Evolutionary conservation across 345 rosid species (phyloP).

Genomic region (Bruguiera sexangula): DNA sequence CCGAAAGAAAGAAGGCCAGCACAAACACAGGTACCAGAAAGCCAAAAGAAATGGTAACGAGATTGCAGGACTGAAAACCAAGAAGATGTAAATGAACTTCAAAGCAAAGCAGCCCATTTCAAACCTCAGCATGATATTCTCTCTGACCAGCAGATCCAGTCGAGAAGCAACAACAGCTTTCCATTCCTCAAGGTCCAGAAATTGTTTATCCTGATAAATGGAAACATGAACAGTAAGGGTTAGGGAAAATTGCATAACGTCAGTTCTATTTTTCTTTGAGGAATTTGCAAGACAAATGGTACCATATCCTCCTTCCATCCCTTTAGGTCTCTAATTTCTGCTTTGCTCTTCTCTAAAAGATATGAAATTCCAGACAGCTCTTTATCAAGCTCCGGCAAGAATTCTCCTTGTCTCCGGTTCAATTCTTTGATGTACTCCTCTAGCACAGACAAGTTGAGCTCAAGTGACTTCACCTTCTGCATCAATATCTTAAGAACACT

Average conservation of each 20-base stretch:
- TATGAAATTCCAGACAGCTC: slow-evolving; percentile 49
- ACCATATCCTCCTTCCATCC: slow-evolving; percentile 70
- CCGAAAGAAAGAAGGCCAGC: too few relatives aligned
- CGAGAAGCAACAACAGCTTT: slow-evolving; percentile 51
- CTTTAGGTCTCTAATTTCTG: slow-evolving; percentile 49
- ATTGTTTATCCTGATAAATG: slow-evolving; percentile 50
- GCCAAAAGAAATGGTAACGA: too few relatives aligned
- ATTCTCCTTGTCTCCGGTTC: slow-evolving; percentile 51
- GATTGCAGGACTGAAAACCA: too few relatives aligned
- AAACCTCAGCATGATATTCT: slow-evolving; percentile 70
- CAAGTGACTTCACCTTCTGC: slow-evolving; percentile 83
- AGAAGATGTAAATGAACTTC: background rate
- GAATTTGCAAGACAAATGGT: slow-evolving; percentile 12
- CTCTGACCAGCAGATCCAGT: slow-evolving; percentile 55
- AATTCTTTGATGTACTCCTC: slow-evolving; percentile 71
- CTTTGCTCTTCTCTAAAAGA: slow-evolving; percentile 51
- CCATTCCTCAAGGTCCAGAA: slow-evolving; percentile 56
- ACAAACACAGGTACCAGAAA: too few relatives aligned
- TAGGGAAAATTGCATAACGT: background rate
- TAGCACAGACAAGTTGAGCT: slow-evolving; percentile 61
- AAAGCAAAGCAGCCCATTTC: slow-evolving; percentile 16
- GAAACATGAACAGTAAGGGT: background rate
- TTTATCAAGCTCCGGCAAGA: slow-evolving; percentile 51
- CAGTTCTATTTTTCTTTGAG: background rate
- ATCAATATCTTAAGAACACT: slow-evolving; percentile 79